Evolutionary conservation across 1,139 yeast genomes (phyloP), one percentile per base, ranked within the genome.

Genomic region (Candida glucosophila): DNA sequence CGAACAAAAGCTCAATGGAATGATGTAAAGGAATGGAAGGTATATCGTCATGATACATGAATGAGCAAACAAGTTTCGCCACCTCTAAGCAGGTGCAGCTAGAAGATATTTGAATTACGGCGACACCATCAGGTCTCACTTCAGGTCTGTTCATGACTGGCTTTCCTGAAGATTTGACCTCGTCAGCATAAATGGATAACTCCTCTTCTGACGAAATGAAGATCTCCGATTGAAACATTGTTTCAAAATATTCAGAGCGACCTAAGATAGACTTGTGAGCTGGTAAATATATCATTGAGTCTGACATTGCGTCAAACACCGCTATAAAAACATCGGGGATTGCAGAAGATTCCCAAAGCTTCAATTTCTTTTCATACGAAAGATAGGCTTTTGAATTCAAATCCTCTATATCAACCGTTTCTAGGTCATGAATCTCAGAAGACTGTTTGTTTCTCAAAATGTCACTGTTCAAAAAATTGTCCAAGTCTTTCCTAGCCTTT

Each of bases 221-320:
- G 1, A 61, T 40, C 8, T 52, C 61, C 3, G 82, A 73, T 13
- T 60, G 51, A 42, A 81, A 74, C 78, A 79, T 70, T 4, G 76
- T 65, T 30, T 65, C 71, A 43, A 73, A 81, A 44, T 77, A 80
- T 23, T 72, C 80, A 2, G 80, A 69, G 24, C 86, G 51, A 6
- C 65, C 52, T 19, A 81, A 44, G 30, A 80, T 67, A 0, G 81
- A 64, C 27, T 74, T 59, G 45, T 81, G 82, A 5, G 66, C 74
- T 0, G 90, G 85, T 39, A 72, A 79, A 32, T 58, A 64, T 1
- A 49, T 35, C 3, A 52, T 42, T 0, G 48, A 24, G 33, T 49
- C 40, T 23, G 45, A 25, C 31, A 49, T 39, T 9, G 47, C 39
- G 23, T 60, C 67, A 3, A 58, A 36, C 2, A 61, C 59, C 2